Conservation (phyloP, 2,329 filamentous ascomycete genomes). For the Penicillium sp. region DNA sequence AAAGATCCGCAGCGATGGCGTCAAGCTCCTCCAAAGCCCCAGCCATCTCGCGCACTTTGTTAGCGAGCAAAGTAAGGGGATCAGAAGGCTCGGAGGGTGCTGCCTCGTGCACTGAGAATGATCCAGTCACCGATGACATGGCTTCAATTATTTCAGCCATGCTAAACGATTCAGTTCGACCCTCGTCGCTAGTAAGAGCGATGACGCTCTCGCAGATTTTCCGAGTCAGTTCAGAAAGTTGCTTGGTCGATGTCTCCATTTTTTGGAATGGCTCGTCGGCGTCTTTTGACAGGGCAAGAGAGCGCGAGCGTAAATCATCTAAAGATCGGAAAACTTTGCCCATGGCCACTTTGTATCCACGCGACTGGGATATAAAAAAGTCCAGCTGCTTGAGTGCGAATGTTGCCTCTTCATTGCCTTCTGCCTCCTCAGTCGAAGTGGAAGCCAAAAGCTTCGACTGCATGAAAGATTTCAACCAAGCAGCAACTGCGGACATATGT, state of each 20-base stretch:
- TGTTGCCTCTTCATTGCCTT: slow-evolving; percentile 56
- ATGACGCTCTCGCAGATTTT: slow-evolving; percentile 63
- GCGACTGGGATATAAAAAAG: slow-evolving; percentile 64
- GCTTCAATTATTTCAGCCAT: slow-evolving; percentile 60
- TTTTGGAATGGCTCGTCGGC: slow-evolving; percentile 64
- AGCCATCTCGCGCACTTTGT: slow-evolving; percentile 60
- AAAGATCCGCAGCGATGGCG: slow-evolving; percentile 62
- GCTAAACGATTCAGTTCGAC: slow-evolving; percentile 60
- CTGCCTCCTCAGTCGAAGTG: slow-evolving; percentile 49
- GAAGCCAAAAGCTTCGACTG: slow-evolving; percentile 55
- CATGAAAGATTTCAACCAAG: slow-evolving; percentile 59
- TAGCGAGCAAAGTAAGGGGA: slow-evolving; percentile 62
- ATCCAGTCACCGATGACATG: slow-evolving; percentile 40
- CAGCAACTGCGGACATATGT: slow-evolving; percentile 63
- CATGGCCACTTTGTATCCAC: slow-evolving; percentile 76
- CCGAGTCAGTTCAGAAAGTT: slow-evolving; percentile 61
- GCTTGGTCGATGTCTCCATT: slow-evolving; percentile 58
- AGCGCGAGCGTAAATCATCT: slow-evolving; percentile 69
- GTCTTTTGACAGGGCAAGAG: slow-evolving; percentile 64
- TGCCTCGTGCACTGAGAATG: slow-evolving; percentile 23
- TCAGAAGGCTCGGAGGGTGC: slow-evolving; percentile 41
- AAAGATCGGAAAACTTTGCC: slow-evolving; percentile 71
- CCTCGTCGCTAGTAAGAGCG: slow-evolving; percentile 63
- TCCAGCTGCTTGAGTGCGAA: slow-evolving; percentile 68
- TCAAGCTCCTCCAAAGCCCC: slow-evolving; percentile 64